Evolutionary conservation across 495 filamentous ascomycete genomes (phyloP).

Genomic region (Symbiotaphrina buchneri): DNA sequence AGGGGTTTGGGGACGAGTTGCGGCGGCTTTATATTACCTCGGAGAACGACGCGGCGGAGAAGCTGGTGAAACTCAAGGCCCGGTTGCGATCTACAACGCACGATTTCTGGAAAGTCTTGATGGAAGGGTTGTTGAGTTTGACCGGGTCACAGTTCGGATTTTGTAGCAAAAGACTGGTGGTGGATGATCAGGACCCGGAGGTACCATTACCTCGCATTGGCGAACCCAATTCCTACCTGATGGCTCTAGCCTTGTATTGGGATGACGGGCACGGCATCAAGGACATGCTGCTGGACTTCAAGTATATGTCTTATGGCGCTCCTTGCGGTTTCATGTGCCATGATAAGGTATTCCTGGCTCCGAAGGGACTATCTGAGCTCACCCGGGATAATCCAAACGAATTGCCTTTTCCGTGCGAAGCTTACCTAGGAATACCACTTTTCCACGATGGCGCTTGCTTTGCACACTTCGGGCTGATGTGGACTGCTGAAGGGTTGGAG

Average conservation of each 20-base stretch:
- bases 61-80: conserved; percentile 37
- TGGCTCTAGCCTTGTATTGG: conserved; percentile 46
- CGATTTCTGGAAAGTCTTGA: conserved; percentile 42
- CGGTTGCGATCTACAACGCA: conserved; percentile 30
- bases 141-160: conserved; percentile 49
- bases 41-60: conserved; percentile 39
- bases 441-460: conserved; percentile 48
- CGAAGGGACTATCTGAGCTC: conserved; percentile 34
- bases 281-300: conserved; percentile 30
- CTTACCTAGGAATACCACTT: conserved; percentile 50
- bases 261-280: conserved; percentile 34
- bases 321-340: conserved; percentile 49
- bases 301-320: conserved; percentile 40
- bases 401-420: conserved; percentile 37
- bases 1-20: conserved; percentile 23
- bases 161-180: conserved; percentile 39
- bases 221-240: conserved; percentile 34
- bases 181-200: conserved; percentile 29
- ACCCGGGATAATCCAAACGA: conserved; percentile 35
- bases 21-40: conserved; percentile 21
- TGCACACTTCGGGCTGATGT: conserved; percentile 56
- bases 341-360: conserved; percentile 52
- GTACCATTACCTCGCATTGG: conserved; percentile 35
- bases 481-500: conserved; percentile 37
- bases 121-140: conserved; percentile 42